phyloP scores from a whole-genome alignment of 176 grass and related monocot genomes.

The Dendrocalamus sinicus region DNA sequence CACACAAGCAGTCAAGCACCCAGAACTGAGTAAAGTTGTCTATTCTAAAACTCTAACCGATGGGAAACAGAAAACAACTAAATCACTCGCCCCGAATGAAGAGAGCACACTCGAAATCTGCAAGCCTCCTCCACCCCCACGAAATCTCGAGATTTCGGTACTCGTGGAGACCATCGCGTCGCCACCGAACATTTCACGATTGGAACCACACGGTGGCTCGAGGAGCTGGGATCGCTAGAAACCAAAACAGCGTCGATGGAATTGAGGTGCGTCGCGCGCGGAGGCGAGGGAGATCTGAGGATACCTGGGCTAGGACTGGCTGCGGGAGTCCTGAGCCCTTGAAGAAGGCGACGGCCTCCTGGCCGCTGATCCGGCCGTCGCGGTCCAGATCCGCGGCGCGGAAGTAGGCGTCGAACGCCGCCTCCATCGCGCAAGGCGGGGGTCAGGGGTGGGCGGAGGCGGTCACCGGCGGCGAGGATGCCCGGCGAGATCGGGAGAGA shows the following conservation, averaged over 20 bases:
- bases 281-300: slow-evolving; percentile 36
- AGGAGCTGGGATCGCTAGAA: slow-evolving; percentile 6
- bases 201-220: slow-evolving; percentile 3
- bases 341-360: slow-evolving; percentile 93
- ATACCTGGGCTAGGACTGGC: slow-evolving; percentile 87
- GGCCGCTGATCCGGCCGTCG: slow-evolving; percentile 93
- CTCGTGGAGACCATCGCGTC: background rate
- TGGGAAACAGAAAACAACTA: background rate
- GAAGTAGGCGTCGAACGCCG: slow-evolving; percentile 92
- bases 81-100: slow-evolving; percentile 1
- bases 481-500: slow-evolving; percentile 42
- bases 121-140: background rate
- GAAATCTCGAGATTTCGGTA: background rate
- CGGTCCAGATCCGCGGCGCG: slow-evolving; percentile 86
- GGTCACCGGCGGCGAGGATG: slow-evolving; percentile 34
- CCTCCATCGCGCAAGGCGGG: slow-evolving; percentile 42
- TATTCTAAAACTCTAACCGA: background rate
- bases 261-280: background rate
- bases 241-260: background rate
- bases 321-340: slow-evolving; percentile 87
- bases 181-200: background rate
- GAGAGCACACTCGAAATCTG: slow-evolving; percentile 10
- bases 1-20: background rate
- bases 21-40: background rate
- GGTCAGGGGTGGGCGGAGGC: background rate